Evolutionary conservation across 495 filamentous ascomycete species (phyloP), one percentile per base, ranked within the genome.

Genomic region (Rhypophila decipiens): DNA sequence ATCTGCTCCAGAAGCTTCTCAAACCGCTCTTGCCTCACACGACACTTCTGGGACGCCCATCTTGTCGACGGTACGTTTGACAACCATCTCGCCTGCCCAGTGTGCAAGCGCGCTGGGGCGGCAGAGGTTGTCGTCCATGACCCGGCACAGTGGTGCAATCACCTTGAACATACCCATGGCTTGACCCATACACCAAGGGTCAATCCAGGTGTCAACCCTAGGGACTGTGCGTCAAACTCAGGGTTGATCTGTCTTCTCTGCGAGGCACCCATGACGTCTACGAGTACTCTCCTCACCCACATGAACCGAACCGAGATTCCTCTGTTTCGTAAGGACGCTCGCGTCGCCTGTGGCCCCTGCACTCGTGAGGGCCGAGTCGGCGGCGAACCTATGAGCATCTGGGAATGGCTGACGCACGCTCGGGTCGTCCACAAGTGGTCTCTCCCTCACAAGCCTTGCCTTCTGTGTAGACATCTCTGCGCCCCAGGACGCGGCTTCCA

Each of bases 251-350:
- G 29, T 15, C 47, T 49, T 49, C 38, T 37, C 33, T 49, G 13
- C 46, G 24, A 49, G 46, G 46, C 15, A 49, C 38, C 46, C 17
- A 49, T 49, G 13, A 39, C 27, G 22, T 49, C 47, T 38, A 42
- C 15, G 20, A 43, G 27, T 15, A 43, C 47, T 49, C 39, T 49
- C 38, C 39, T 49, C 29, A 39, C 37, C 39, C 24, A 49, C 24
- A 49, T 49, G 37, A 49, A 49, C 22, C 39, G 39, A 20, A 49
- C 31, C 39, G 47, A 49, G 40, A 49, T 49, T 49, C 39, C 39
- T 49, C 39, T 27, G 47, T 49, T 34, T 43, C 13, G 39, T 43
- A 38, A 49, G 47, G 15, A 20, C 47, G 37, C 36, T 38, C 12
- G 12, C 21, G 29, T 49, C 39, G 11, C 29, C 39, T 49, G 18